Evolutionary conservation across 2,329 filamentous ascomycete species (phyloP), one percentile per base, ranked within the genome.

Genomic region (Graphilbum ipis-grandicollis): DNA sequence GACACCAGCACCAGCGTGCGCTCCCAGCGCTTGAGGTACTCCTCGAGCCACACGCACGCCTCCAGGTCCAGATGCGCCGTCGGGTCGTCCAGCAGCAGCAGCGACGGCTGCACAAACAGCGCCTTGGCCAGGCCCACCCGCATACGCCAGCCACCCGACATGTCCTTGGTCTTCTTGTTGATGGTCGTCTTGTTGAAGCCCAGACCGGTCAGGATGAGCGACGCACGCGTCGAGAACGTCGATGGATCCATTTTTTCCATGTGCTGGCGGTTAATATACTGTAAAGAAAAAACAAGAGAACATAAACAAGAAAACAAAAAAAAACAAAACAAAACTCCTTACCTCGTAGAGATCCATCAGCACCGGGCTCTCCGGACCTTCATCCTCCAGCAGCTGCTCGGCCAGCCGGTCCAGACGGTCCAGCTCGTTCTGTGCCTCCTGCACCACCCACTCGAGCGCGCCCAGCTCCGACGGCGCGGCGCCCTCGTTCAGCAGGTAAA

Each of bases 61-160:
- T 98, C 90, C 51, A 98, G 72, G 68, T 98, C 90, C 75, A 98
- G 81, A 75, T 98, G 90, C 54, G 90, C 90, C 46, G 90, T 98
- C 31, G 90, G 90, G 66, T 98, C 90, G 57, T 98, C 90, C 52
- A 98, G 85, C 47, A 98, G 72, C 35, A 98, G 75, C 40, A 98
- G 71, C 15, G 85, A 90, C 26, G 92, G 90, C 72, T 92, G 93
- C 63, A 98, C 88, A 67, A 98, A 98, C 37, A 98, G 78, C 40
- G 90, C 90, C 70, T 96, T 94, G 56, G 72, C 90, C 43, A 98
- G 77, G 40, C 90, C 90, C 41, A 98, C 90, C 72, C 92, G 84
- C 90, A 98, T 98, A 69, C 88, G 78, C 90, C 90, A 98, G 51
- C 90, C 90, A 83, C 90, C 90, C 47, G 90, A 98, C 92, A 98